Evolutionary conservation across 2,329 filamentous ascomycete species (phyloP).

Genomic region (Ascochyta clinopodiicola): DNA sequence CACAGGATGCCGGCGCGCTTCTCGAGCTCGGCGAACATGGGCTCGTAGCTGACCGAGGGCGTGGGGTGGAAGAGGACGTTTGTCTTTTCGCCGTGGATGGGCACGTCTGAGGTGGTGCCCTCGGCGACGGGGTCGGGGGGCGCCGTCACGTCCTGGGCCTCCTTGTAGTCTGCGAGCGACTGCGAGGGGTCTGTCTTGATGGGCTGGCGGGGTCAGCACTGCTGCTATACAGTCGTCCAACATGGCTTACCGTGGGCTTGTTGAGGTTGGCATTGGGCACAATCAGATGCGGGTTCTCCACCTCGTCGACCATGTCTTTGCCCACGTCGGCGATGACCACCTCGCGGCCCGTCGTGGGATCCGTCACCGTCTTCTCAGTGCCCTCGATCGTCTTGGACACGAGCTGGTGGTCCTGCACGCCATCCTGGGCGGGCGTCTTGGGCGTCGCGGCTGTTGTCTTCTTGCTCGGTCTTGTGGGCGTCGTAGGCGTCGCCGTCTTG

Average conservation of each 20-base stretch:
- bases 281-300: conserved; percentile 76
- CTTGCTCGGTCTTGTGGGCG: conserved; percentile 47
- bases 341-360: conserved; percentile 85
- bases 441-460: conserved; percentile 31
- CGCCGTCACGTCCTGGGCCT: conserved; percentile 86
- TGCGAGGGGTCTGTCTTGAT: conserved; percentile 75
- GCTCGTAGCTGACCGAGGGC: conserved; percentile 85
- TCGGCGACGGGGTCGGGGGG: conserved; percentile 85
- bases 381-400: conserved; percentile 54
- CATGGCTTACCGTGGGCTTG: conserved; percentile 65
- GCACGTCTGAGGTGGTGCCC: conserved; percentile 88
- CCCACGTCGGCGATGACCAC: conserved; percentile 86
- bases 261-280: conserved; percentile 89
- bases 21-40: conserved; percentile 81
- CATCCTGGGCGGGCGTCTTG: conserved; percentile 35
- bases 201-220: conserved; percentile 51
- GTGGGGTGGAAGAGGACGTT: conserved; percentile 96
- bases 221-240: neutral
- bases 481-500: conserved; percentile 48
- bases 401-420: conserved; percentile 56
- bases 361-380: conserved; percentile 70
- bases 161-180: conserved; percentile 78
- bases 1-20: conserved; percentile 75
- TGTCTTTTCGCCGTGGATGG: conserved; percentile 95
- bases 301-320: conserved; percentile 71